A percentile compares a stretch with the other conserved stretches of the same genome.
phyloP scores from a whole-genome alignment of 2,329 filamentous ascomycete genomes.

The Cercospora sojina region DNA sequence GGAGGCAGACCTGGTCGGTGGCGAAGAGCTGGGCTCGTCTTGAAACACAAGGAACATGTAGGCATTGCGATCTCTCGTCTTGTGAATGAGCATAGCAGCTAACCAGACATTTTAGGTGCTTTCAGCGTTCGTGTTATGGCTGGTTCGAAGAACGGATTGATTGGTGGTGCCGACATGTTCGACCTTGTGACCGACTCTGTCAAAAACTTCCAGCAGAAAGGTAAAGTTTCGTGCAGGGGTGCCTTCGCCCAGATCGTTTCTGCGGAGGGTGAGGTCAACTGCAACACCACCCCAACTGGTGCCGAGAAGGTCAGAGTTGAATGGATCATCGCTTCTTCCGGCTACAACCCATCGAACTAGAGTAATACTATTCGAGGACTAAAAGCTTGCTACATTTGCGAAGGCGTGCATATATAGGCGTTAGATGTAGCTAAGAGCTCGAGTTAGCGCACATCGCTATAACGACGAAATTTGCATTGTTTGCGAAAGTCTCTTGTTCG shows the following conservation, averaged over 20 bases:
- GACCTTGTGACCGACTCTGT: conserved; percentile 12
- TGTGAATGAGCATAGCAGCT: background rate
- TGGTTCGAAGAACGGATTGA: background rate
- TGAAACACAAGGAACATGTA: conserved; percentile 3
- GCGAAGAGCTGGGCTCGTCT: conserved; percentile 11
- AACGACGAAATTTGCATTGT: too few species aligned
- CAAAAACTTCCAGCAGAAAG: background rate
- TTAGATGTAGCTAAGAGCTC: too few species aligned
- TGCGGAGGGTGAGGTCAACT: conserved; percentile 13
- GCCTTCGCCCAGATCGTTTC: conserved; percentile 3
- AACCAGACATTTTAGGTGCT: conserved; percentile 3
- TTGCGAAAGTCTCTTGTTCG: too few species aligned
- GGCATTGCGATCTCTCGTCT: background rate
- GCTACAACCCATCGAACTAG: conserved; percentile 16
- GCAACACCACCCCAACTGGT: background rate
- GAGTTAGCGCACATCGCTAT: too few species aligned
- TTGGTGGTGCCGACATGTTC: conserved; percentile 12
- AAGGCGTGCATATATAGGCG: too few species aligned
- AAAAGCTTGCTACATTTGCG: too few species aligned
- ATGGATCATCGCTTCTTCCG: conserved; percentile 7
- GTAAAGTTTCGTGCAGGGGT: background rate
- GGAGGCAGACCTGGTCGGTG: background rate
- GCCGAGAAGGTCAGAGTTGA: conserved; percentile 5
- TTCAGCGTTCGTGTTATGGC: conserved; percentile 14
- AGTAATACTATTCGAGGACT: too few species aligned